A percentile compares a stretch with the other conserved stretches of the same genome.
Evolutionary conservation across 1,284 basidiomycete genomes (phyloP).

Genomic region (Ceratobasidium sp.): DNA sequence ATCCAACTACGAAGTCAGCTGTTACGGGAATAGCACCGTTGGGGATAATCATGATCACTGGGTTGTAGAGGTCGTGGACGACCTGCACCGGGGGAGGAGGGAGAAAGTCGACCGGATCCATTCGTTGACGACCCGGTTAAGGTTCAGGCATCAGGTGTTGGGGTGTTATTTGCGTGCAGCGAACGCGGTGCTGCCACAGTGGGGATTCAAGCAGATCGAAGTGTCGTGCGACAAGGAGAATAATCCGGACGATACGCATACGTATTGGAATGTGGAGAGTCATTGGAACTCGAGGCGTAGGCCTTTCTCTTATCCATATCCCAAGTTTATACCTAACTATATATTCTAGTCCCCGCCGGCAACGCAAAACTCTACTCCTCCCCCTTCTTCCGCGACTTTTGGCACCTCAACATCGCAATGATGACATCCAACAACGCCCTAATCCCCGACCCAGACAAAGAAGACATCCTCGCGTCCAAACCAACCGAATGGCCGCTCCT

Average conservation of each 20-base stretch:
- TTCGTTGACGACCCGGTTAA: constrained; percentile 89
- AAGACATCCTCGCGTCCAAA: constrained; percentile 94
- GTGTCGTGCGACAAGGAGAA: constrained; percentile 94
- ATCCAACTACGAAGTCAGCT: constrained; percentile 91
- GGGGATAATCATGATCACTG: constrained; percentile 94
- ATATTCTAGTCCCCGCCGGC: constrained; percentile 79
- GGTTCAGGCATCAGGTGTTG: constrained; percentile 83
- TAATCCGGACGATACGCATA: constrained; percentile 85
- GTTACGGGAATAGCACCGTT: constrained; percentile 89
- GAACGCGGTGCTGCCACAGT: constrained; percentile 92
- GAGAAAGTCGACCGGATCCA: constrained; percentile 80
- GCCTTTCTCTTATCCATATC: constrained; percentile 57
- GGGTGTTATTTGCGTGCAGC: constrained; percentile 94
- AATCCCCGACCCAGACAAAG: constrained; percentile 96
- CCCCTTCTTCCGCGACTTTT: constrained; percentile 96
- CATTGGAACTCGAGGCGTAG: constrained; percentile 94
- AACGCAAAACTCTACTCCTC: constrained; percentile 88
- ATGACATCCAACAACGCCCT: constrained; percentile 99
- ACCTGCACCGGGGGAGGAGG: constrained; percentile 74
- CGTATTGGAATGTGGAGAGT: constrained; percentile 98
- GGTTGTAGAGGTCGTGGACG: constrained; percentile 95
- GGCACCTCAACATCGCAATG: constrained; percentile 99
- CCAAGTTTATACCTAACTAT: not conserved
- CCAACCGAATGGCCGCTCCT: constrained; percentile 96
- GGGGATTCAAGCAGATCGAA: constrained; percentile 99